Base-by-base conservation (phyloP, 306 rosid genomes). In the Parietaria judaica region DNA sequence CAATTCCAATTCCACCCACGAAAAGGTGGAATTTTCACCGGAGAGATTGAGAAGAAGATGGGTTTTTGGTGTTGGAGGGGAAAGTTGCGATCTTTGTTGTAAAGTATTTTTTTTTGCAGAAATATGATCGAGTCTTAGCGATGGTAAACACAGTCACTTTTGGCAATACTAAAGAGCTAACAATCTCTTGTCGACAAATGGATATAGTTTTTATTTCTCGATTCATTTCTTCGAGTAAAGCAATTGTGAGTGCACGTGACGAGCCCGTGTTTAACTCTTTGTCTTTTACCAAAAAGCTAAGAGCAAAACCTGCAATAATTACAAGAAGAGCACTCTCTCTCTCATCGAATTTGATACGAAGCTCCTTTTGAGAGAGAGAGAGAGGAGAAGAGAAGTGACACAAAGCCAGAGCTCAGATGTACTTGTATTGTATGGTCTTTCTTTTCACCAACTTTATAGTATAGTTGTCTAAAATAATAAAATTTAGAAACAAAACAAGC, bases 221-320 rank as follows among this genome's bases (percentile, higher is more conserved):
- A 6, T 56, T 56, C 50, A 51, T 49, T 14, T 36, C 36, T 17
- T 15, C 14, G 12, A 3, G 45, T 15, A 11, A 52, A 64, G 23
- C 51, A 64, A 36, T 64, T 50, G 51, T 10, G 51, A 36, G 11
- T 36, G 59, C 60, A 64, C 68, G 68, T 64, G 68, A 54, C 43
- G 12, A 64, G 68, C 8, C 68, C 68, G 68, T 64, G 68, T 50
- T 53, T 38, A 16, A 38, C 60, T 53, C 60, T 64, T 53, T 64
- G 59, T 64, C 60, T 53, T 64, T 64, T 64, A 16, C 68, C 34
- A n/a, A 48, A 41, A 41, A 8, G 45, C 6, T 41, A 41, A 41
- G 45, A 41, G 1, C 14, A 46, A 61, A 14, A 13, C 36, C 23
- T 8, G 46, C 15, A 10, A 61, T 4, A 16, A 56, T 59, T 47